These are phyloP conservation scores for Wickerhamomyces sp. DNA, from an alignment of 1,139 yeast genomes.

Conservation along the genomic window DNA sequence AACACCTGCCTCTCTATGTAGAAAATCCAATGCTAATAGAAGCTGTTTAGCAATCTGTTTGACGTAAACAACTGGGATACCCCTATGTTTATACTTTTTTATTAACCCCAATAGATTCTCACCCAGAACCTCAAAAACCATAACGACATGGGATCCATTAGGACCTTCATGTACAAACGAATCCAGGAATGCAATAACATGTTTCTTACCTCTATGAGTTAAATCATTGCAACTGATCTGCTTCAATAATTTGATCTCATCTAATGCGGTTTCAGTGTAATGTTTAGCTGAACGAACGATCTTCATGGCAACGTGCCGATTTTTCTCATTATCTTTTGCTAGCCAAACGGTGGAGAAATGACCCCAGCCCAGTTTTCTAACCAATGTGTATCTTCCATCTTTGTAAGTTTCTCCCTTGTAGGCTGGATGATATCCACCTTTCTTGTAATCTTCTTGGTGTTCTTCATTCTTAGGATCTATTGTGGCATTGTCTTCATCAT, in stretches of 20 bases:
- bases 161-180: conserved; percentile 68
- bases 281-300: conserved; percentile 70
- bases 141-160: conserved; percentile 70
- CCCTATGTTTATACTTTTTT: conserved; percentile 59
- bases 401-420: conserved; percentile 66
- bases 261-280: conserved; percentile 72
- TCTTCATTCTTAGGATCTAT: conserved; percentile 51
- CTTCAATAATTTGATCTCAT: conserved; percentile 60
- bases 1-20: conserved; percentile 71
- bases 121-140: conserved; percentile 82
- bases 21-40: conserved; percentile 59
- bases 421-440: conserved; percentile 81
- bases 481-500: conserved; percentile 28
- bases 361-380: conserved; percentile 78
- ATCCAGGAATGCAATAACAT: conserved; percentile 61
- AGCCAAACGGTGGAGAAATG: conserved; percentile 81
- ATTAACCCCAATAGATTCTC: conserved; percentile 67
- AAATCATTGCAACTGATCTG: conserved; percentile 30
- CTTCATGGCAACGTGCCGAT: conserved; percentile 68
- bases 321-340: conserved; percentile 49
- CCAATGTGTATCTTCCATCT: conserved; percentile 49
- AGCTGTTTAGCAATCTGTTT: conserved; percentile 70
- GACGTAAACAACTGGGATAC: conserved; percentile 66
- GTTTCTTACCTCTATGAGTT: conserved; percentile 56
- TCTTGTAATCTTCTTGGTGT: conserved; percentile 58